These are phyloP conservation scores for Botrytis sinoallii DNA, from an alignment of 2,329 filamentous ascomycete species.

Conservation along the genomic window DNA sequence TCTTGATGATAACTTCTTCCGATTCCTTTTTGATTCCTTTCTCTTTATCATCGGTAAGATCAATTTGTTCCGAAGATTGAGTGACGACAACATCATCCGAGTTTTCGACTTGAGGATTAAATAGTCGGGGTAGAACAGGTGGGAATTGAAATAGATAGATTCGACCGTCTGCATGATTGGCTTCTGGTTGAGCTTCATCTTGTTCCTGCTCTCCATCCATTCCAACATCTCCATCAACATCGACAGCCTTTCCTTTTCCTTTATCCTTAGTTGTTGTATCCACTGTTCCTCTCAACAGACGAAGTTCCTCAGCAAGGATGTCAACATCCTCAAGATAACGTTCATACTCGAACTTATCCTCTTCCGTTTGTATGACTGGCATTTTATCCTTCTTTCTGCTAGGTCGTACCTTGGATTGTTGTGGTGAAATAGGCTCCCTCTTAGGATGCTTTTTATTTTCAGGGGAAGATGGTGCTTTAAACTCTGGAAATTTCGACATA, in stretches of 20 bases:
- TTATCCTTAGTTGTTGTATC: constrained; percentile 36
- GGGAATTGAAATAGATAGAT: constrained; percentile 65
- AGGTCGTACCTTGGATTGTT: not conserved
- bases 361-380: constrained; percentile 49
- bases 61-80: constrained; percentile 21
- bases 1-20: constrained; percentile 24
- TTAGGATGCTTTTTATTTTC: constrained; percentile 14
- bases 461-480: constrained; percentile 11
- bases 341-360: constrained; percentile 50
- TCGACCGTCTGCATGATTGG: constrained; percentile 46
- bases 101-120: constrained; percentile 35
- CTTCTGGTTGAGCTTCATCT: constrained; percentile 23
- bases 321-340: constrained; percentile 46
- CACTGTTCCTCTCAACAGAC: constrained; percentile 4
- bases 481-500: constrained; percentile 10
- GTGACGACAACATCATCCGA: constrained; percentile 42
- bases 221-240: constrained; percentile 42
- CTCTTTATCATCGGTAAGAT: constrained; percentile 29
- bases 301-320: constrained; percentile 46
- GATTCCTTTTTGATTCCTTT: constrained; percentile 27
- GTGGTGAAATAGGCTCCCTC: constrained; percentile 9
- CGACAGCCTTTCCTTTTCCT: constrained; percentile 38
- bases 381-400: constrained; percentile 26
- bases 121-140: constrained; percentile 56
- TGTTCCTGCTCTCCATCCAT: constrained; percentile 28